A percentile compares a stretch with the other conserved stretches of the same genome.
Conservation (phyloP, 2,329 filamentous ascomycete genomes). For the Penicillium olsonii region DNA sequence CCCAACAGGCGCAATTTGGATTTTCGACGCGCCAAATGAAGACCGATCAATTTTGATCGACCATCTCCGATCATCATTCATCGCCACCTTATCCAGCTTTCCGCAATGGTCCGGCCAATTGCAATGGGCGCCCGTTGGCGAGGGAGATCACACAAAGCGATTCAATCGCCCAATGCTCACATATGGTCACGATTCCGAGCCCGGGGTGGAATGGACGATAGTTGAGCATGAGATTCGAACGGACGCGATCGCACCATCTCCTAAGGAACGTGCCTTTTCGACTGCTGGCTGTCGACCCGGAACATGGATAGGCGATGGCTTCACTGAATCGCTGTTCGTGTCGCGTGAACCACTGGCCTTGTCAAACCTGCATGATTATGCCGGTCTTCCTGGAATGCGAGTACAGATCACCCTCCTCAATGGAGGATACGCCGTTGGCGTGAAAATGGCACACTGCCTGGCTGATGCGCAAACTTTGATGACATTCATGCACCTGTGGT, state of each 20-base stretch:
- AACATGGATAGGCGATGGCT: constrained; percentile 3
- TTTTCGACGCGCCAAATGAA: background rate
- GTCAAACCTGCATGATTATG: constrained; percentile 3
- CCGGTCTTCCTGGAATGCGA: constrained; percentile 1
- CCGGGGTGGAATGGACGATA: constrained; percentile 11
- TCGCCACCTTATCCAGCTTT: constrained; percentile 5
- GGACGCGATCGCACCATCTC: constrained; percentile 4
- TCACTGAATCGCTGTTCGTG: background rate
- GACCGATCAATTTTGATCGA: background rate
- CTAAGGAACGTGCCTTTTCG: constrained; percentile 1
- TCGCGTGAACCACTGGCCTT: constrained; percentile 1
- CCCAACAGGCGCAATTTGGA: constrained; percentile 11
- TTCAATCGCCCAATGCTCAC: constrained; percentile 12
- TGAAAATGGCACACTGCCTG: constrained; percentile 48
- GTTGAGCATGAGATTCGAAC: background rate
- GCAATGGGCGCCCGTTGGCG: constrained; percentile 11
- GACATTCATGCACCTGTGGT: constrained; percentile 49
- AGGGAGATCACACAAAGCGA: constrained; percentile 7
- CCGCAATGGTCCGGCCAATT: constrained; percentile 16
- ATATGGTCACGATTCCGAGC: constrained; percentile 3
- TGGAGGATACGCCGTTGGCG: constrained; percentile 45
- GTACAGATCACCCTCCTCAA: constrained; percentile 46
- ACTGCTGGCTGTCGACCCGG: background rate
- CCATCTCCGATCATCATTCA: constrained; percentile 1
- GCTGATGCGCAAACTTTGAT: constrained; percentile 49